Percentiles rank a stretch among this genome's conserved stretches.
phyloP scores from a whole-genome alignment of 805 yeast species.

The Saccharomycopsis guyanensis region DNA sequence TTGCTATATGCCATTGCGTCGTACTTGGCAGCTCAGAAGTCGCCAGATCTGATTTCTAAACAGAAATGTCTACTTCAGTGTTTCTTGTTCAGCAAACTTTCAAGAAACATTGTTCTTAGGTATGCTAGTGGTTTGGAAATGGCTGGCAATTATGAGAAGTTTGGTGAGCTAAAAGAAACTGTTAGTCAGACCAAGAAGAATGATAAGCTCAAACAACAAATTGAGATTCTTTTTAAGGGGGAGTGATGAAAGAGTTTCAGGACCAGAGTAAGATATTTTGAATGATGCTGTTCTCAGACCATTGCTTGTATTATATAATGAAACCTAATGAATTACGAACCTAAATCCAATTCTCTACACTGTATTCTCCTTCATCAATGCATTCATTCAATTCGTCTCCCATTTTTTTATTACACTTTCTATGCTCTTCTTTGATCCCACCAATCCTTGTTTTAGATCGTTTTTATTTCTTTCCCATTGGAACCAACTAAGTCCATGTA shows the following conservation, averaged over 20 bases:
- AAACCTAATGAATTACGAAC: no score
- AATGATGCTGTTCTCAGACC: no score
- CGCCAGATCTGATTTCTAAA: constrained; percentile 9
- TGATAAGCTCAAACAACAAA: constrained; percentile 1
- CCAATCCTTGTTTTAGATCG: no score
- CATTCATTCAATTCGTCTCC: no score
- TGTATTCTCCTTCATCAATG: no score
- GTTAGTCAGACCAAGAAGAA: constrained; percentile 8
- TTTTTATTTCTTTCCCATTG: no score
- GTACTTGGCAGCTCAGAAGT: constrained; percentile 1
- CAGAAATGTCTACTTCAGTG: constrained; percentile 9
- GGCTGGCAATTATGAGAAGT: constrained; percentile 8
- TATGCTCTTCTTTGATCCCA: no score
- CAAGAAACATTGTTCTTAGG: constrained; percentile 9
- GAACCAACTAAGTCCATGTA: constrained; percentile 49
- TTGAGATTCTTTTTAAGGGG: not conserved
- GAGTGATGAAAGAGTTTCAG: no score
- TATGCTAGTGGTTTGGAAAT: constrained; percentile 11
- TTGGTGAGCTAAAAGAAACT: constrained; percentile 8
- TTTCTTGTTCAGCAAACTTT: constrained; percentile 7
- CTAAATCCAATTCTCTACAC: no score
- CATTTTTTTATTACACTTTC: no score
- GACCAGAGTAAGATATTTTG: no score
- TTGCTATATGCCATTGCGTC: constrained; percentile 10
- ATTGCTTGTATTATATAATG: no score